Conservation (phyloP, 768 basidiomycete species). For the Russula emetica region DNA sequence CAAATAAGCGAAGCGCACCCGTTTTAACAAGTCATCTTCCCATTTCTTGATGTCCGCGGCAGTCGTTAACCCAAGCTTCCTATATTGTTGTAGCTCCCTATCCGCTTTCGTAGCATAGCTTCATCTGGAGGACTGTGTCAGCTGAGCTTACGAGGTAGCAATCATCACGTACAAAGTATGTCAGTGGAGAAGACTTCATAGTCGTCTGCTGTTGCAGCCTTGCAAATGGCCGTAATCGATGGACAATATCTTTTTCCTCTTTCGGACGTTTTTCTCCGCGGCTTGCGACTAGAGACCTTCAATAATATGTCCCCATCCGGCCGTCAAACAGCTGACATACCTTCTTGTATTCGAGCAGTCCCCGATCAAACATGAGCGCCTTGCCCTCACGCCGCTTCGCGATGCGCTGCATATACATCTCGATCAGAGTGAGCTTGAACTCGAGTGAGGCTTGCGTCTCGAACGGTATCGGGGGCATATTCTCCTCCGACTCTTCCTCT, state of each 20-base stretch:
- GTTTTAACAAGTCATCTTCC: slow-evolving; percentile 64
- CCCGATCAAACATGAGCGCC: slow-evolving; percentile 86
- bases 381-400: slow-evolving; percentile 83
- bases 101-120: slow-evolving; percentile 77
- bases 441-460: slow-evolving; percentile 80
- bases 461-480: slow-evolving; percentile 66
- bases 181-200: slow-evolving; percentile 86
- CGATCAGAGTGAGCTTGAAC: slow-evolving; percentile 84
- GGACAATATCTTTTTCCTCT: slow-evolving; percentile 88
- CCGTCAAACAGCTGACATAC: slow-evolving; percentile 41
- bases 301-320: slow-evolving; percentile 13
- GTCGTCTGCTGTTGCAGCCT: slow-evolving; percentile 88
- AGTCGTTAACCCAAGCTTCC: slow-evolving; percentile 78
- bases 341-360: slow-evolving; percentile 91
- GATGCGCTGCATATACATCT: slow-evolving; percentile 87
- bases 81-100: slow-evolving; percentile 88
- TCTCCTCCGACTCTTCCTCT: slow-evolving; percentile 58
- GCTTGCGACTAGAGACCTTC: slow-evolving; percentile 68
- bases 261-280: slow-evolving; percentile 84
- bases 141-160: not conserved
- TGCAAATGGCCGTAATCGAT: slow-evolving; percentile 86
- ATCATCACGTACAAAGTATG: slow-evolving; percentile 67
- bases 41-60: slow-evolving; percentile 90
- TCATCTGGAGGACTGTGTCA: slow-evolving; percentile 61
- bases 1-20: slow-evolving; percentile 47